Evolutionary conservation across 176 grass and related monocot genomes (phyloP), one percentile per base, ranked within the genome.

Genomic region (Coix lacrymajobi): DNA sequence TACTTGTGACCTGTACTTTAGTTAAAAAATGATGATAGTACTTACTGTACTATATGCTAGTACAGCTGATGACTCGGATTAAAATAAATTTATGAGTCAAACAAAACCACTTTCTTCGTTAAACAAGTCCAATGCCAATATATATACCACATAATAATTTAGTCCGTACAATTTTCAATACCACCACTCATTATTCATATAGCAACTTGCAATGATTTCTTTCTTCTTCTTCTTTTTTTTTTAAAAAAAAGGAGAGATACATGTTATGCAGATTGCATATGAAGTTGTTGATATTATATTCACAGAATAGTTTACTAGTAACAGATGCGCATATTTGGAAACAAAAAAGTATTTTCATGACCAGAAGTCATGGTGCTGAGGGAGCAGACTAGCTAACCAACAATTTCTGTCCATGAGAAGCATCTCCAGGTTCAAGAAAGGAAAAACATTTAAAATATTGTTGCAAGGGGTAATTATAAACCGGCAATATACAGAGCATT

Each of bases 41-140:
- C n/a, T n/a, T n/a, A n/a, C n/a, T n/a, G n/a, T n/a, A n/a, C n/a
- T n/a, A 56, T 37, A 25, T 81, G 63, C 31, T 11, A 69, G 64
- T 69, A 69, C 45, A 39, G 61, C 66, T 81, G 71, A 87, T 81
- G 71, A 81, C 71, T 63, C 1, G 15, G 11, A 31, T 29, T 73
- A 32, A 41, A 62, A 32, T 80, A 66, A 31, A 14, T 20, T 75
- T 45, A 34, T 12, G 7, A 77, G 62, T 57, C 72, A 84, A 83
- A 57, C 20, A 4, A 7, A 76, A 8, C 4, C 17, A 25, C 3
- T 63, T 48, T 30, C 26, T 2, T 11, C 11, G 2, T 37, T 54
- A 40, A 40, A 54, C 12, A 39, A 26, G 20, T 45, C 77, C 51
- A 56, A 15, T 36, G 34, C 9, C 10, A 56, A 56, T 11, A 30